These are phyloP conservation scores for Sphagnum tenellum DNA, from an alignment of 225 moss, liverwort and hornwort species.

Conservation along the genomic window DNA sequence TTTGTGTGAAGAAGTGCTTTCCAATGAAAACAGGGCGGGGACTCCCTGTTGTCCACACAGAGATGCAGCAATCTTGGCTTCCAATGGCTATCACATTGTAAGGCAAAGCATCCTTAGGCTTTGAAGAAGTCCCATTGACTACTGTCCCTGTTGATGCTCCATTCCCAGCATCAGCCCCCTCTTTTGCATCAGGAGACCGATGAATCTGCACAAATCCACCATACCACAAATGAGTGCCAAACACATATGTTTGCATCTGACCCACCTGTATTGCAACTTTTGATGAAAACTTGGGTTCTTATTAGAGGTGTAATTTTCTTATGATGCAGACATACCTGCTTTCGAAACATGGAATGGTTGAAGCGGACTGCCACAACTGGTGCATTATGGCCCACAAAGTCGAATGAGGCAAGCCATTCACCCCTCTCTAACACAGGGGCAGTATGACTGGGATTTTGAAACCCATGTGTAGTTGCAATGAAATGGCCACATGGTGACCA, in stretches of 20 bases:
- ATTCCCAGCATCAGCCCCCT: slow-evolving; percentile 20
- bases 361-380: slow-evolving; percentile 96
- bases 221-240: too few species aligned
- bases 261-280: slow-evolving; percentile 13
- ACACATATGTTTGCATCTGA: not conserved
- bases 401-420: slow-evolving; percentile 93
- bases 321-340: slow-evolving; percentile 19
- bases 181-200: slow-evolving; percentile 9
- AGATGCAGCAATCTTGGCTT: slow-evolving; percentile 95
- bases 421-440: slow-evolving; percentile 96
- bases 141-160: slow-evolving; percentile 24
- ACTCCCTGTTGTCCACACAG: slow-evolving; percentile 96
- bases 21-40: slow-evolving; percentile 96
- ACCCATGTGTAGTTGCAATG: slow-evolving; percentile 93
- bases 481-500: slow-evolving; percentile 99
- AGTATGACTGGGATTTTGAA: slow-evolving; percentile 95
- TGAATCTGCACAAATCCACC: too few species aligned
- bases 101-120: slow-evolving; percentile 45
- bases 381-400: slow-evolving; percentile 96
- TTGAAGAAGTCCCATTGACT: slow-evolving; percentile 37
- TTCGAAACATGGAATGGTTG: slow-evolving; percentile 95
- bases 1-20: slow-evolving; percentile 92
- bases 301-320: not conserved
- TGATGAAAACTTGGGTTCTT: too few species aligned
- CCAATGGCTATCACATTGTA: slow-evolving; percentile 98